phyloP scores from a whole-genome alignment of 176 grass and related monocot genomes.

The Zoysia pacifica region DNA sequence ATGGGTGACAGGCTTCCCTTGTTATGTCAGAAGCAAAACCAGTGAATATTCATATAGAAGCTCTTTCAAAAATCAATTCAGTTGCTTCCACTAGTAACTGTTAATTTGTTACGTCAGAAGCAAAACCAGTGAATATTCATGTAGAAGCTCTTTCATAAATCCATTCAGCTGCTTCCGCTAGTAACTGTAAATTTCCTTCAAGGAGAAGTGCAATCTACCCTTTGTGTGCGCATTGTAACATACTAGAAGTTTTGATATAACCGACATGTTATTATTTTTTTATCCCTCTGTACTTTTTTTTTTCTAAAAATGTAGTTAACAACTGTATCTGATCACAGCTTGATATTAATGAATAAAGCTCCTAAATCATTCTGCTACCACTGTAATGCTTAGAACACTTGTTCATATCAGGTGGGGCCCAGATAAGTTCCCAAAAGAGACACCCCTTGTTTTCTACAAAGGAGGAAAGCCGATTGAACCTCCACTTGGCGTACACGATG shows the following conservation, averaged over 20 bases:
- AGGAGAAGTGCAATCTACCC: too few species aligned
- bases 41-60: too few species aligned
- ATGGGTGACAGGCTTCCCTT: too few species aligned
- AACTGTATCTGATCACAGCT: background rate
- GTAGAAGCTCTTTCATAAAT: too few species aligned
- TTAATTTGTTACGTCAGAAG: too few species aligned
- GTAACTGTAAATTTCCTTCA: too few species aligned
- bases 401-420: constrained; percentile 66
- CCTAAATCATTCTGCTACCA: background rate
- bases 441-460: constrained; percentile 82
- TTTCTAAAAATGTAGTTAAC: background rate
- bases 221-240: background rate
- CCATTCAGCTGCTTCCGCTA: too few species aligned
- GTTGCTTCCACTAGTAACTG: too few species aligned
- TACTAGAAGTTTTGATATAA: background rate
- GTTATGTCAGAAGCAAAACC: too few species aligned
- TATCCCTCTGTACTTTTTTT: constrained; percentile 2
- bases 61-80: too few species aligned
- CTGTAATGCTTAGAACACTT: constrained; percentile 14
- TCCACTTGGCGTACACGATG: constrained; percentile 59
- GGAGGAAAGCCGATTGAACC: constrained; percentile 77
- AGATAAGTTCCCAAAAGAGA: constrained; percentile 89
- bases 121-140: too few species aligned
- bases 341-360: background rate
- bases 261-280: background rate